Base-by-base conservation (phyloP, 306 rosid species). In the Cucurbita pepo region DNA sequence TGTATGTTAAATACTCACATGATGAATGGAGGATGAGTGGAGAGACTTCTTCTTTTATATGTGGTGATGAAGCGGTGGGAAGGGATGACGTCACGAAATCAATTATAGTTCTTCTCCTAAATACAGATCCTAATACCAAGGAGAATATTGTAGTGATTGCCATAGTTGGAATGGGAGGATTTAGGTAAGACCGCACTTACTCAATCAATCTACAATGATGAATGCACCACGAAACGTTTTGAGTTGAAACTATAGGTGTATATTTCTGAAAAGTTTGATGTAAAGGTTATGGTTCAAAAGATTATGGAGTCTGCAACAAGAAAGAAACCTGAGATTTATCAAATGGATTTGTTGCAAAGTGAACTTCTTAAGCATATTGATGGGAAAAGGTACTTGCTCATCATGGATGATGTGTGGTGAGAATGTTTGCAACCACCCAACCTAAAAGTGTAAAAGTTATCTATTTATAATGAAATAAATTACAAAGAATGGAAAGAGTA, bases 131-230 rank as follows among this genome's bases (percentile, higher is more conserved):
- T 53, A 64, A 40, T 18, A 38, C 4, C 9, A 7, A 36, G 5
- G 48, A 65, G 5, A 38, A 56, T 4, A 12, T 72, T 8, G 36
- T 18, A 1, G 50, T 69, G 1, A 30, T 75, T 25, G 41, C 77
- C 30, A 69, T 75, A 0, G 47, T 76, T 37, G 80, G 77, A 4
- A 37, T 55, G 7, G 75, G 80, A 14, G 80, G 80, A 13, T 55
- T 71, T 71, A 12, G 77, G 80, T 36, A 76, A 76, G 50, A 76
- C 79, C 1, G 3, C 71, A 7, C 71, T 80, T 10, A 62, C 75
- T 55, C 64, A 76, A 30, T 56, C 70, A 38, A 56, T 76, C 4
- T 80, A 43, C 4, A 80, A 80, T 7, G 19, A 75, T 25, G 0
- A 37, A 0, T 47, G 0, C 8, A 37, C 64, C 1, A 6, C 40